These are phyloP conservation scores for Halophytophthora polymorphica DNA, from an alignment of 352 stramenopile genomes.

Conservation along the genomic window DNA sequence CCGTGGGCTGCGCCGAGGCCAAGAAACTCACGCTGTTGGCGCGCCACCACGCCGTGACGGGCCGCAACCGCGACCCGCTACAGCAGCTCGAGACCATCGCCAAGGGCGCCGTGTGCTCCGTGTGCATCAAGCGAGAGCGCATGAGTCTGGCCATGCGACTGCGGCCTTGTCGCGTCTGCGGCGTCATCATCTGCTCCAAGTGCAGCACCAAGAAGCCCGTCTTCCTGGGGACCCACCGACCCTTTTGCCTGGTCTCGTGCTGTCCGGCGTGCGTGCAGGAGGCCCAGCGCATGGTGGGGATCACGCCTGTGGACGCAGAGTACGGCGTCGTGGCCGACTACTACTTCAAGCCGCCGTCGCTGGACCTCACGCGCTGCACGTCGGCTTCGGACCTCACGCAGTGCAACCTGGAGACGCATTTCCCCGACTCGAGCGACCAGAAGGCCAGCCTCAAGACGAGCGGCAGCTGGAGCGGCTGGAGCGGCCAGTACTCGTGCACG, in stretches of 20 bases:
- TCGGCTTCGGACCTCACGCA: too few relatives aligned
- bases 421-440: background rate
- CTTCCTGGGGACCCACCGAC: constrained; percentile 26
- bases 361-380: too few relatives aligned
- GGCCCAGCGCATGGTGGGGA: constrained; percentile 22
- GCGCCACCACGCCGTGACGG: constrained; percentile 6
- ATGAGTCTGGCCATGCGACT: constrained; percentile 18
- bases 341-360: constrained; percentile 2
- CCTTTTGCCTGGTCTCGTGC: constrained; percentile 21
- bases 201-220: constrained; percentile 49
- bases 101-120: constrained; percentile 16
- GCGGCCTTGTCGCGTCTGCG: constrained; percentile 40
- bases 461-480: background rate
- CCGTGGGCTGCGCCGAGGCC: constrained; percentile 34
- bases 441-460: background rate
- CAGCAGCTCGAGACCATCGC: background rate
- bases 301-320: constrained; percentile 18
- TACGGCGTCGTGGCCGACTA: constrained; percentile 24
- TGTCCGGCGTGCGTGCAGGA: constrained; percentile 39
- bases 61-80: constrained; percentile 5
- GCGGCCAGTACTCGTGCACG: background rate
- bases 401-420: background rate
- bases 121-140: constrained; percentile 22
- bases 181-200: constrained; percentile 33
- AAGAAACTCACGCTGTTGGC: constrained; percentile 50